Evolutionary conservation across 2,329 filamentous ascomycete species (phyloP).

Genomic region (Chaetomium sp.): DNA sequence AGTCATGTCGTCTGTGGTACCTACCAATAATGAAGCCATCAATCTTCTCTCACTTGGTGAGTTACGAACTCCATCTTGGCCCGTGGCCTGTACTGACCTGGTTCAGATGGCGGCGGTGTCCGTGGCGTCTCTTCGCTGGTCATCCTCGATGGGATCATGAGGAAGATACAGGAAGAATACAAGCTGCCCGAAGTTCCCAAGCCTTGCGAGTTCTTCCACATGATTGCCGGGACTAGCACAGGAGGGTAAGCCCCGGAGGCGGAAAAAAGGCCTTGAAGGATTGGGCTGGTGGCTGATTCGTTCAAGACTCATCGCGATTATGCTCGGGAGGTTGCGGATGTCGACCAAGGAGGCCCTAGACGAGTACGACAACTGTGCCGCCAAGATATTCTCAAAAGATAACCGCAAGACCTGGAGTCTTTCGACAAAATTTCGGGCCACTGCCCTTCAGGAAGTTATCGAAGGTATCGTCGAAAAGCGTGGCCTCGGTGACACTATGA

Average conservation of each 20-base stretch:
- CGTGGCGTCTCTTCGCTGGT: slow-evolving; percentile 42
- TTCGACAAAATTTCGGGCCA: slow-evolving; percentile 38
- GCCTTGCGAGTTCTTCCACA: slow-evolving; percentile 44
- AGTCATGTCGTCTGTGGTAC: not conserved
- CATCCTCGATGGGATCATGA: slow-evolving; percentile 42
- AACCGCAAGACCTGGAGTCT: slow-evolving; percentile 32
- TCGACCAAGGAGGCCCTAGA: slow-evolving; percentile 46
- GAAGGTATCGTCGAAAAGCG: slow-evolving; percentile 31
- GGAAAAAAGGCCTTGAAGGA: too few relatives aligned
- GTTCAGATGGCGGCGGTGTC: slow-evolving; percentile 42
- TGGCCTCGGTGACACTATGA: slow-evolving; percentile 31
- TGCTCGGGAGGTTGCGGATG: slow-evolving; percentile 51
- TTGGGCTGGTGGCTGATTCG: not conserved
- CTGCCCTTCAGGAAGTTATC: slow-evolving; percentile 40
- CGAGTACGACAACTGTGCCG: slow-evolving; percentile 44
- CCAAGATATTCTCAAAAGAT: slow-evolving; percentile 41
- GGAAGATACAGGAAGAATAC: slow-evolving; percentile 32
- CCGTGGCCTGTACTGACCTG: not conserved
- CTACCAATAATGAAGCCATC: slow-evolving; percentile 21
- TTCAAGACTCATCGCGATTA: slow-evolving; percentile 49
- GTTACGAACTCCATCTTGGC: not conserved
- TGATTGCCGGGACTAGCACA: slow-evolving; percentile 47
- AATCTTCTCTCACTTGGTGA: slow-evolving; percentile 35
- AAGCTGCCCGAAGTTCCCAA: slow-evolving; percentile 35
- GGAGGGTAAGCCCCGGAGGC: slow-evolving; percentile 38